Percentiles rank a stretch among this genome's conserved stretches.
Evolutionary conservation across 352 stramenopile genomes (phyloP).

Genomic region (Pythium aquatile): DNA sequence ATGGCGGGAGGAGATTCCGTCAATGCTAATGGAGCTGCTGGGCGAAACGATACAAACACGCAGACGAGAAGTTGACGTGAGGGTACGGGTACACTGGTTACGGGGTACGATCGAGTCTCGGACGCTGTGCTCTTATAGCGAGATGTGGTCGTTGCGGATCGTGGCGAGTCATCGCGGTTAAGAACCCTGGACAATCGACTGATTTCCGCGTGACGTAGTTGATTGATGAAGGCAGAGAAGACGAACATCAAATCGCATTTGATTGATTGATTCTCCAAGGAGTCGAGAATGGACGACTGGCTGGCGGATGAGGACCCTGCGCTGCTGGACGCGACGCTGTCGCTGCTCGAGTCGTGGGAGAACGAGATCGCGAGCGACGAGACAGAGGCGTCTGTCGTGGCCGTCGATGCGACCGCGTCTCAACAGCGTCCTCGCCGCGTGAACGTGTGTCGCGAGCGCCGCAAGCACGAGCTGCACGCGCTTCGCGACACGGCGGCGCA

Average conservation of each 20-base stretch:
- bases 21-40: neutral
- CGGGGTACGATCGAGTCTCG: neutral
- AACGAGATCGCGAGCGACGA: neutral
- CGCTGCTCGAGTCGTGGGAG: conserved; percentile 19
- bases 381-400: neutral
- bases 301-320: conserved; percentile 13
- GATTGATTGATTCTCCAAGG: neutral
- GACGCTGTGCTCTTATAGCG: too few species aligned
- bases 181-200: too few species aligned
- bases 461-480: conserved; percentile 33
- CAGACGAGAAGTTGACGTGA: neutral
- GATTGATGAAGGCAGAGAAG: neutral
- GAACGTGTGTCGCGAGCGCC: conserved; percentile 24
- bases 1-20: neutral
- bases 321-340: conserved; percentile 22
- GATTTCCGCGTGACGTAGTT: neutral
- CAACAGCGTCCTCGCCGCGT: neutral
- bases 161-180: too few species aligned
- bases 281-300: neutral
- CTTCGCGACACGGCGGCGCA: conserved; percentile 27
- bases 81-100: neutral
- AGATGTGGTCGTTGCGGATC: too few species aligned
- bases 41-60: neutral
- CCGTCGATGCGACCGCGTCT: neutral
- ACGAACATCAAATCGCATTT: neutral